These are phyloP conservation scores for Candida awuae DNA, from an alignment of 805 yeast genomes.

Conservation along the genomic window DNA sequence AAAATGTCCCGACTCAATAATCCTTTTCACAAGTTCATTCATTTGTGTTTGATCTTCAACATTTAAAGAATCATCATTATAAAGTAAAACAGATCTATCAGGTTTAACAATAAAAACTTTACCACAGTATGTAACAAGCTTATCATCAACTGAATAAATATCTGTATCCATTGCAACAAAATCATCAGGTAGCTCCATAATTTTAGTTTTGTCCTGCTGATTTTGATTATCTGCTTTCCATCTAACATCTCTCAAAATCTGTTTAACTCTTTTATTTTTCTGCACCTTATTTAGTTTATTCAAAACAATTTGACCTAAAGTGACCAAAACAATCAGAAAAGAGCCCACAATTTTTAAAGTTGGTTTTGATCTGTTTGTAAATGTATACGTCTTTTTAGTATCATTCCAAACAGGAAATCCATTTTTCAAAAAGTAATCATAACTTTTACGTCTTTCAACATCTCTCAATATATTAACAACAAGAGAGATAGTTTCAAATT, in stretches of 20 bases:
- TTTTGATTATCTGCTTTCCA: conserved; percentile 14
- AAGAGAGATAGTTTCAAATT: conserved; percentile 70
- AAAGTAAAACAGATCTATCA: conserved; percentile 12
- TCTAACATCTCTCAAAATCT: conserved; percentile 14
- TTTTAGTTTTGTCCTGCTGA: conserved; percentile 7
- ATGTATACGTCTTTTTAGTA: conserved; percentile 8
- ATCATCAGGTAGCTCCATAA: conserved; percentile 13
- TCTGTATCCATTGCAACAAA: not conserved
- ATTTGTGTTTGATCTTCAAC: conserved; percentile 8
- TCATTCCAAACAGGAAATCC: conserved; percentile 81
- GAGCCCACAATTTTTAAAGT: conserved; percentile 4
- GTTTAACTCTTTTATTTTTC: conserved; percentile 12
- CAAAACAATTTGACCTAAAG: conserved; percentile 11
- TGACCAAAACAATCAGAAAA: conserved; percentile 6
- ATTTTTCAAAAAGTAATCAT: conserved; percentile 72
- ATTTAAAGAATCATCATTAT: conserved; percentile 8
- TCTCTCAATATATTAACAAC: conserved; percentile 67
- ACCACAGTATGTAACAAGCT: conserved; percentile 14
- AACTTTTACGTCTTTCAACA: conserved; percentile 51
- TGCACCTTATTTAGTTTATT: conserved; percentile 10
- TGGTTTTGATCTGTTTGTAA: conserved; percentile 14
- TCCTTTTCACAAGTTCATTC: conserved; percentile 8
- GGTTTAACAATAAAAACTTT: conserved; percentile 17
- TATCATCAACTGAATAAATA: conserved; percentile 11
- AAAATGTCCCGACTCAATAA: conserved; percentile 12